Evolutionary conservation across 2,329 filamentous ascomycete species (phyloP).

Genomic region (Alternaria brassicicola): DNA sequence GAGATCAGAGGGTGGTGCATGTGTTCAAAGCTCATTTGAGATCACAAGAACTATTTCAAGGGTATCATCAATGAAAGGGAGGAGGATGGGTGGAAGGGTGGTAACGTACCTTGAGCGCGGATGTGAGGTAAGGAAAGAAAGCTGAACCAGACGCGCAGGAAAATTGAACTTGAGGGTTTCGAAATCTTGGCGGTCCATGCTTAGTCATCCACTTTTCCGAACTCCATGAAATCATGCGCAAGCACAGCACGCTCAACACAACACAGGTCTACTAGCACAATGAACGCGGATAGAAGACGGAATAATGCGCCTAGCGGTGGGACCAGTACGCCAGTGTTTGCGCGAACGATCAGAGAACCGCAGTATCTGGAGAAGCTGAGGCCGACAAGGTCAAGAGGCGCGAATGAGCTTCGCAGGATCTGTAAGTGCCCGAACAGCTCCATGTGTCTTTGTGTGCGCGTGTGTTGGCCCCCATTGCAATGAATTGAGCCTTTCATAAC

Average conservation of each 20-base stretch:
- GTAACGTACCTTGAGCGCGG: conserved; percentile 33
- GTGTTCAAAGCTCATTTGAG: conserved; percentile 63
- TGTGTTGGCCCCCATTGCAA: neutral
- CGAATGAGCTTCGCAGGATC: conserved; percentile 80
- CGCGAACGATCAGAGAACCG: conserved; percentile 56
- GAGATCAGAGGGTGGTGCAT: conserved; percentile 66
- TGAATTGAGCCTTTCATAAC: neutral
- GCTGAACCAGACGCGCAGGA: conserved; percentile 28
- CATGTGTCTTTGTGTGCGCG: neutral
- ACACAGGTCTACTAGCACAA: conserved; percentile 27
- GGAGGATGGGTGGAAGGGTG: neutral
- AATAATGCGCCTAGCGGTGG: conserved; percentile 85
- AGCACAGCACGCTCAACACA: conserved; percentile 1
- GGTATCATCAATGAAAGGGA: conserved; percentile 57
- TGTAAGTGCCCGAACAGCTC: conserved; percentile 63
- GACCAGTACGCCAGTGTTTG: conserved; percentile 76
- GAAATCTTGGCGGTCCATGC: conserved; percentile 41
- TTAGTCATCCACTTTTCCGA: conserved; percentile 34
- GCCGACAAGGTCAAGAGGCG: conserved; percentile 64
- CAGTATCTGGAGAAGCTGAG: conserved; percentile 52
- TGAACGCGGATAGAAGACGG: conserved; percentile 73
- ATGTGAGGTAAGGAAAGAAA: conserved; percentile 30
- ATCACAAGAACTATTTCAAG: conserved; percentile 62
- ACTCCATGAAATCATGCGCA: conserved; percentile 18
- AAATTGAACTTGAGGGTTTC: conserved; percentile 30